A percentile compares a stretch with the other conserved stretches of the same genome.
Evolutionary conservation across 2,329 filamentous ascomycete species (phyloP).

Genomic region (Talaromyces albobiverticillius): DNA sequence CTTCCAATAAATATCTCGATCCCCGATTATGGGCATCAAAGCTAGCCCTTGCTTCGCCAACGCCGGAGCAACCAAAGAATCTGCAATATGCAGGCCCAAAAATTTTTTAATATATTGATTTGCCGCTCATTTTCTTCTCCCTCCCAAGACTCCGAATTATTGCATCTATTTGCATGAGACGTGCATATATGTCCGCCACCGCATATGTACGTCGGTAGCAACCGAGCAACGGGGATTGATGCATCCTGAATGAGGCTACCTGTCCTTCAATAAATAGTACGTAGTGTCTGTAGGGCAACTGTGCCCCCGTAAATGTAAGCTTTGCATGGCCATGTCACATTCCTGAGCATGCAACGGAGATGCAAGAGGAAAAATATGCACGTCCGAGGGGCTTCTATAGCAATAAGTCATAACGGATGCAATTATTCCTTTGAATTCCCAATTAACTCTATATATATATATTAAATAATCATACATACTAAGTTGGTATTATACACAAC

Average conservation of each 20-base stretch:
- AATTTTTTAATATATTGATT: no score
- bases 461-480: neutral
- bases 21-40: no score
- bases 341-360: slow-evolving; percentile 10
- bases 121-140: no score
- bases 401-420: neutral
- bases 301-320: neutral
- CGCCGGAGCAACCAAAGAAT: slow-evolving; percentile 1
- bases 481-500: neutral
- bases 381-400: neutral
- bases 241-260: no score
- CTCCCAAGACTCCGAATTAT: neutral
- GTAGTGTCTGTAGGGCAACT: no score
- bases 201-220: neutral
- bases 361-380: neutral
- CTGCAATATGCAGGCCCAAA: neutral
- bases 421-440: no score
- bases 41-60: slow-evolving; percentile 7
- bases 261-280: no score
- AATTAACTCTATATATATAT: neutral
- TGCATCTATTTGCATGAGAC: neutral
- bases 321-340: slow-evolving; percentile 14
- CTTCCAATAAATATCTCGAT: no score
- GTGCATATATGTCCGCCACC: slow-evolving; percentile 5
- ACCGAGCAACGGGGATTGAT: neutral